phyloP scores from a whole-genome alignment of 805 yeast genomes.

The Sugiyamaella mastotermitis region DNA sequence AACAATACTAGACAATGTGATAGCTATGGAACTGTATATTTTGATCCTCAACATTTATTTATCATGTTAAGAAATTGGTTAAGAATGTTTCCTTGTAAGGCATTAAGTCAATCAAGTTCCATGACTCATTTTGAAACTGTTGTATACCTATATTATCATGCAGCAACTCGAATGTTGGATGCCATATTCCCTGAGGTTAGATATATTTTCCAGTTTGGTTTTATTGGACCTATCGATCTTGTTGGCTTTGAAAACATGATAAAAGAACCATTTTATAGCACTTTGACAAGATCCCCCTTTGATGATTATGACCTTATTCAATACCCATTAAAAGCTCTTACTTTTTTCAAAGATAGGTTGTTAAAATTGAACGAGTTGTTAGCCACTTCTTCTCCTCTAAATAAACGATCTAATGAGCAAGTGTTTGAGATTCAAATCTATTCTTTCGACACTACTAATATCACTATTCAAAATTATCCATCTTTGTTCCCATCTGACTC shows the following conservation, averaged over 20 bases:
- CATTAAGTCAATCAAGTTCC: slow-evolving; percentile 13
- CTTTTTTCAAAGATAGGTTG: slow-evolving; percentile 27
- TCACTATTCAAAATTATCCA: slow-evolving; percentile 17
- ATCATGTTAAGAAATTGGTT: slow-evolving; percentile 24
- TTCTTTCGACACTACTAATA: slow-evolving; percentile 22
- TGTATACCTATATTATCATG: slow-evolving; percentile 31
- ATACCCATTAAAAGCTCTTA: slow-evolving; percentile 28
- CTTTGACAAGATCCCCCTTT: not conserved
- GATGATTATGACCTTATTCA: slow-evolving; percentile 11
- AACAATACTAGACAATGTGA: slow-evolving; percentile 11
- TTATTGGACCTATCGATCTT: slow-evolving; percentile 33
- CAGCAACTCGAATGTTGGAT: slow-evolving; percentile 29
- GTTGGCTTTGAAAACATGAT: slow-evolving; percentile 20
- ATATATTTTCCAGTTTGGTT: slow-evolving; percentile 32
- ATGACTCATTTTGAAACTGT: slow-evolving; percentile 17
- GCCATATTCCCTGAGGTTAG: slow-evolving; percentile 34
- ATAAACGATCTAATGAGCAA: slow-evolving; percentile 6
- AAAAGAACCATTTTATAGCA: slow-evolving; percentile 1
- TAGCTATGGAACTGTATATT: slow-evolving; percentile 15
- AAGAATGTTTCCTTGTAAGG: slow-evolving; percentile 22
- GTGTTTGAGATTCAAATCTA: slow-evolving; percentile 27
- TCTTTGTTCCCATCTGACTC: not conserved
- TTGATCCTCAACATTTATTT: slow-evolving; percentile 20
- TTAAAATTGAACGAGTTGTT: slow-evolving; percentile 18
- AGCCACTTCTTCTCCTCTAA: slow-evolving; percentile 13